These are phyloP conservation scores for Harrya chromipes DNA, from an alignment of 768 basidiomycete genomes.

Conservation along the genomic window DNA sequence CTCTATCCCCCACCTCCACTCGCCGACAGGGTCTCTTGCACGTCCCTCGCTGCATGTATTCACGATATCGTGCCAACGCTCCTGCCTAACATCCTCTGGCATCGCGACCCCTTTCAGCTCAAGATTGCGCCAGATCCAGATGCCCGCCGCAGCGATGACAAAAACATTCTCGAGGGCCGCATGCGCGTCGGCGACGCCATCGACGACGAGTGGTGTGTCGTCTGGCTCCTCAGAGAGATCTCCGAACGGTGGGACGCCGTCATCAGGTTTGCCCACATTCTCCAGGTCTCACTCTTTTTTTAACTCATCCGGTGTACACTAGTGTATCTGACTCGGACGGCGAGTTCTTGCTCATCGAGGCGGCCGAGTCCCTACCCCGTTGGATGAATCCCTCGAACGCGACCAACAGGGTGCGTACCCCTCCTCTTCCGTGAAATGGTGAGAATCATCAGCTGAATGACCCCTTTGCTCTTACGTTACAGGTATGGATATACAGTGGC, in stretches of 20 bases:
- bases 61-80: constrained; percentile 49
- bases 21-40: constrained; percentile 57
- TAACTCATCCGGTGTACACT: neutral
- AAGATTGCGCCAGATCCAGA: constrained; percentile 56
- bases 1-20: constrained; percentile 58
- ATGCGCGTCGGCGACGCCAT: constrained; percentile 94
- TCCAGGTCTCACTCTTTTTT: neutral
- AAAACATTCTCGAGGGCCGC: constrained; percentile 70
- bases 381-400: constrained; percentile 94
- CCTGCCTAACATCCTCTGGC: constrained; percentile 72
- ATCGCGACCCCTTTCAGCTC: constrained; percentile 78
- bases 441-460: constrained; percentile 33
- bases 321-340: constrained; percentile 85
- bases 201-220: constrained; percentile 97
- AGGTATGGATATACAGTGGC: constrained; percentile 90
- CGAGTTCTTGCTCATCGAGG: constrained; percentile 95
- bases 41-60: constrained; percentile 69
- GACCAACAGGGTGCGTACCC: constrained; percentile 80
- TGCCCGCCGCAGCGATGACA: constrained; percentile 23
- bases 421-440: constrained; percentile 26
- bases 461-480: constrained; percentile 26
- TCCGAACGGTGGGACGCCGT: constrained; percentile 76
- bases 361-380: constrained; percentile 80
- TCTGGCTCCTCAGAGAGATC: constrained; percentile 83
- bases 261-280: constrained; percentile 57